Conservation (phyloP, 2,329 filamentous ascomycete species). For the Diaporthe destruens region DNA sequence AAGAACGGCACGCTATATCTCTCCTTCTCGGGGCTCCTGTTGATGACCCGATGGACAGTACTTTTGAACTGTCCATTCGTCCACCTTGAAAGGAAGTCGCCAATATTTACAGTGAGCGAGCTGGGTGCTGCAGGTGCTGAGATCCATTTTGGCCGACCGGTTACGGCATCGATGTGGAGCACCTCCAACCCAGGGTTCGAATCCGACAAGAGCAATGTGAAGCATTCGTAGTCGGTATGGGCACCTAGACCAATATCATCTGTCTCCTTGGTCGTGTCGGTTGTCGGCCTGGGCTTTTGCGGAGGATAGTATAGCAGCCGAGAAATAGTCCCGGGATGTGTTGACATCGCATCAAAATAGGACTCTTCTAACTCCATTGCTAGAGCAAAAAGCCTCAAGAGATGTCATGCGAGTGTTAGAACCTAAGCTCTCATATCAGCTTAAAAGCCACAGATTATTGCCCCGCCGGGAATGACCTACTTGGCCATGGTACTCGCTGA, state of each 20-base stretch:
- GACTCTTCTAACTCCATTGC: conserved; percentile 39
- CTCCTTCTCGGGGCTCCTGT: conserved; percentile 27
- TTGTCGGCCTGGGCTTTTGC: conserved; percentile 6
- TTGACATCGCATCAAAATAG: conserved; percentile 49
- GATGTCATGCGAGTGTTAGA: conserved; percentile 36
- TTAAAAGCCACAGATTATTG: background rate
- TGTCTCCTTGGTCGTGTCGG: background rate
- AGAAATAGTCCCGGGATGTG: conserved; percentile 41
- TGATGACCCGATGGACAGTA: conserved; percentile 35
- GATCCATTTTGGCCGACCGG: conserved; percentile 42
- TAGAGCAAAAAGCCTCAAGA: conserved; percentile 42
- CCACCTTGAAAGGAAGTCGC: conserved; percentile 39
- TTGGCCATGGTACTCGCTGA: conserved; percentile 35
- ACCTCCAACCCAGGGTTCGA: conserved; percentile 35
- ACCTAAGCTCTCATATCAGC: background rate
- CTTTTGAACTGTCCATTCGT: conserved; percentile 40
- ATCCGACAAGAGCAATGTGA: conserved; percentile 36
- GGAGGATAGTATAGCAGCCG: conserved; percentile 39
- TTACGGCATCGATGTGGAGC: conserved; percentile 4
- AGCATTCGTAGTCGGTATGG: conserved; percentile 40
- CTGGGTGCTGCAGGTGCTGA: conserved; percentile 41
- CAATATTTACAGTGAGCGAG: conserved; percentile 38
- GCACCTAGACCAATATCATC: conserved; percentile 32
- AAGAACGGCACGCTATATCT: conserved; percentile 40
- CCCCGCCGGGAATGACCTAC: background rate